Evolutionary conservation across 495 filamentous ascomycete genomes (phyloP).

Genomic region (Tricharina praecox): DNA sequence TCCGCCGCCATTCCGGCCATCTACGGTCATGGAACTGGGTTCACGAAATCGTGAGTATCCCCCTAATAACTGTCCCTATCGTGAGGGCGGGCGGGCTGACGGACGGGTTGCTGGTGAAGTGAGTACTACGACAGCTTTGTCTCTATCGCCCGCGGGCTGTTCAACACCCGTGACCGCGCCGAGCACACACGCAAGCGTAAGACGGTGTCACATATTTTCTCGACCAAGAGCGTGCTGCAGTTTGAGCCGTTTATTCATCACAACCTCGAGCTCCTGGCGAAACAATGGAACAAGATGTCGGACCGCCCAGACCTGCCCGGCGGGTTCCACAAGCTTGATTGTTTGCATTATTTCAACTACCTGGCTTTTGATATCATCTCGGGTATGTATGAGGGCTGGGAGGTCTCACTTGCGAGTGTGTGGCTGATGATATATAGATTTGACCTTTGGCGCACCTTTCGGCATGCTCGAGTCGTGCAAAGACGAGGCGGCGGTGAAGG

Average conservation of each 20-base stretch:
- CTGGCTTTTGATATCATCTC: conserved; percentile 79
- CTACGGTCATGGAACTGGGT: conserved; percentile 21
- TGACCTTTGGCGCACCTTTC: conserved; percentile 42
- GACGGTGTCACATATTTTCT: conserved; percentile 75
- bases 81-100: not conserved
- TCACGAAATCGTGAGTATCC: conserved; percentile 3
- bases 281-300: conserved; percentile 51
- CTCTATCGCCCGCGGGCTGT: conserved; percentile 67
- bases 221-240: conserved; percentile 59
- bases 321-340: conserved; percentile 50
- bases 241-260: conserved; percentile 80
- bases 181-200: conserved; percentile 86
- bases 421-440: no score
- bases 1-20: conserved; percentile 28
- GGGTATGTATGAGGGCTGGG: no score
- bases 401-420: no score
- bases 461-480: conserved; percentile 45
- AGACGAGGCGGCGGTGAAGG: conserved; percentile 40
- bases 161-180: conserved; percentile 71
- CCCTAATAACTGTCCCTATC: not conserved
- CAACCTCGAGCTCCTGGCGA: conserved; percentile 60
- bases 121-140: conserved; percentile 88
- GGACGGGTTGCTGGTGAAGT: conserved; percentile 22
- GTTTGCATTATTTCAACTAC: conserved; percentile 86
- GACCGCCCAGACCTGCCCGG: conserved; percentile 19